Conservation (phyloP, 352 stramenopile species). For the Blastocystis sp. region DNA sequence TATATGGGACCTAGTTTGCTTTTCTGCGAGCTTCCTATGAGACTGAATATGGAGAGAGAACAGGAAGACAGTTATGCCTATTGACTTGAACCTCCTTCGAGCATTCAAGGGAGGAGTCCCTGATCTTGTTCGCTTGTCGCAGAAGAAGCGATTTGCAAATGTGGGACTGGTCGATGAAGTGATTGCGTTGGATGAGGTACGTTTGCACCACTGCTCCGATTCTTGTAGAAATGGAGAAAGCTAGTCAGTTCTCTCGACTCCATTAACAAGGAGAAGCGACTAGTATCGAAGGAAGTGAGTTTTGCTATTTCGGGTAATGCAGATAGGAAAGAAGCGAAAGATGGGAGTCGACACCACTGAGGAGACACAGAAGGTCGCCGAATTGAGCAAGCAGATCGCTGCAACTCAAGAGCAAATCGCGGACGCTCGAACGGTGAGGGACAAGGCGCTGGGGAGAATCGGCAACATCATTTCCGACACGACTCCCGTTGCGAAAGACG, state of each 20-base stretch:
- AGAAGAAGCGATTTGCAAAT: background rate
- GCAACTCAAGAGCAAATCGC: constrained; percentile 68
- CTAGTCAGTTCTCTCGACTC: background rate
- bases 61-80: background rate
- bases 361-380: background rate
- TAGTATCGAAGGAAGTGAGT: constrained; percentile 5
- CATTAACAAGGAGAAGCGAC: background rate
- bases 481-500: constrained; percentile 86
- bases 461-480: constrained; percentile 89
- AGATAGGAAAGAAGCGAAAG: constrained; percentile 37
- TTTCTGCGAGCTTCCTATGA: background rate
- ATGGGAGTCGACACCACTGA: background rate
- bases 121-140: background rate
- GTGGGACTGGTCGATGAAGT: constrained; percentile 28
- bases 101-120: constrained; percentile 16
- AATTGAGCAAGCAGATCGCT: background rate
- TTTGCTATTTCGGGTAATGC: background rate
- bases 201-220: background rate
- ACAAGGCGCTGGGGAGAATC: constrained; percentile 76
- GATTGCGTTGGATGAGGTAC: background rate
- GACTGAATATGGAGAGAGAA: background rate
- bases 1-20: background rate
- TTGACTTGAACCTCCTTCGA: background rate
- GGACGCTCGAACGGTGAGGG: constrained; percentile 68
- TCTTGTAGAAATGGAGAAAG: constrained; percentile 15